These are phyloP conservation scores for Hyphopichia homilentoma DNA, from an alignment of 805 yeast genomes.

Conservation along the genomic window DNA sequence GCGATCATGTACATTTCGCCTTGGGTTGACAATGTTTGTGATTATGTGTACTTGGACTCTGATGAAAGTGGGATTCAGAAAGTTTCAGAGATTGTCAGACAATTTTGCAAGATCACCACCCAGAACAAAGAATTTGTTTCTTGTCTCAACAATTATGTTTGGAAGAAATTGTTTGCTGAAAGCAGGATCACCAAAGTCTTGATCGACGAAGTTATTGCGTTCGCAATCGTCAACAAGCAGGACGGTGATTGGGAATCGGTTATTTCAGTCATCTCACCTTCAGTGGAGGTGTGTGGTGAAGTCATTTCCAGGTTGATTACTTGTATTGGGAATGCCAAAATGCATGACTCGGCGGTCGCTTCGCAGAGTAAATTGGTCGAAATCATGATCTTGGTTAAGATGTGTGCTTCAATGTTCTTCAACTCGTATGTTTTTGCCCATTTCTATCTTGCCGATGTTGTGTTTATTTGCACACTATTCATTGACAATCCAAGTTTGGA, in stretches of 20 bases:
- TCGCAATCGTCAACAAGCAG: constrained; percentile 74
- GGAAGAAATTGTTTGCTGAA: constrained; percentile 65
- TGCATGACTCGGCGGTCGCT: constrained; percentile 35
- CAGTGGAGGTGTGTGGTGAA: constrained; percentile 67
- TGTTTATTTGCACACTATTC: constrained; percentile 61
- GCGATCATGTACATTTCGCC: constrained; percentile 58
- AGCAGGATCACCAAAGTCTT: constrained; percentile 54
- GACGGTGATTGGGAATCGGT: constrained; percentile 68
- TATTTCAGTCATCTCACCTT: constrained; percentile 65
- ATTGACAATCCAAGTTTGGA: constrained; percentile 50
- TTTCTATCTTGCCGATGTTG: constrained; percentile 65
- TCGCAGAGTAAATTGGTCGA: constrained; percentile 60
- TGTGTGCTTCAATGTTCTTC: constrained; percentile 64
- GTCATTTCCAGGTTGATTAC: constrained; percentile 55
- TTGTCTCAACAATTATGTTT: constrained; percentile 55
- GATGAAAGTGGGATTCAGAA: constrained; percentile 58
- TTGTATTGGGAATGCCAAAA: constrained; percentile 49
- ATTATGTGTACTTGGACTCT: constrained; percentile 50
- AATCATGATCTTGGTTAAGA: constrained; percentile 60
- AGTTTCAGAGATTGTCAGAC: constrained; percentile 57
- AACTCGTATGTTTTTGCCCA: constrained; percentile 62
- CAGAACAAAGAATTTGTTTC: constrained; percentile 45
- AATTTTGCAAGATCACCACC: constrained; percentile 57
- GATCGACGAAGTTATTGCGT: constrained; percentile 70
- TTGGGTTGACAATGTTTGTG: constrained; percentile 69